Evolutionary conservation across 257 asterid species (phyloP).

Genomic region (Mitragyna speciosa): DNA sequence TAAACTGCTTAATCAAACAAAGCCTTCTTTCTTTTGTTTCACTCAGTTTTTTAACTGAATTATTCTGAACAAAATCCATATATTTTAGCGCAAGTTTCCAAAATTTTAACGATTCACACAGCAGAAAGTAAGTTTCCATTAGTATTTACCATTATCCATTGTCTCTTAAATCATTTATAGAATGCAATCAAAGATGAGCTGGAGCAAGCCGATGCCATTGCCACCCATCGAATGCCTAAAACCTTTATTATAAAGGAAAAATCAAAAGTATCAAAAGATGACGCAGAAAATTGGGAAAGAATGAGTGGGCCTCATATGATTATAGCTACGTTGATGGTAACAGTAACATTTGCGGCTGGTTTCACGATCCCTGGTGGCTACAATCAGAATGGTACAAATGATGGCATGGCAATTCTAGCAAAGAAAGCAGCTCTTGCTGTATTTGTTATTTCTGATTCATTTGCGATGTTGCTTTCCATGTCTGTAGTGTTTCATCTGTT

Average conservation of each 20-base stretch:
- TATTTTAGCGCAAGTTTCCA: neutral
- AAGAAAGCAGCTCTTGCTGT: conserved; percentile 7
- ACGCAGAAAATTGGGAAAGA: neutral
- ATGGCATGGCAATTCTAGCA: conserved; percentile 17
- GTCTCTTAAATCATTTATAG: neutral
- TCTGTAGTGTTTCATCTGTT: neutral
- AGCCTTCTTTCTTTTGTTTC: neutral
- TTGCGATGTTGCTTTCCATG: neutral
- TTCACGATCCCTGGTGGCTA: conserved; percentile 30
- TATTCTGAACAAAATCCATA: neutral
- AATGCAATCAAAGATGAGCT: neutral
- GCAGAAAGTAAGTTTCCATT: neutral
- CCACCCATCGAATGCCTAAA: neutral
- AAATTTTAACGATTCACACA: neutral
- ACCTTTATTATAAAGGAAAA: too few relatives aligned
- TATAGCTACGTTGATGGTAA: conserved; percentile 17
- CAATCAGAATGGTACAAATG: neutral
- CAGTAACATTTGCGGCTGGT: conserved; percentile 26
- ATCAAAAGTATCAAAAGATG: too few relatives aligned
- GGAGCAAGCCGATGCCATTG: neutral
- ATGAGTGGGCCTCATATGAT: neutral
- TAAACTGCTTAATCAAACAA: too few relatives aligned
- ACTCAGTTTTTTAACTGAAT: too few relatives aligned
- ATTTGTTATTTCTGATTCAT: conserved; percentile 10
- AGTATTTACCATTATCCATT: too few relatives aligned